Percentiles rank a stretch among this genome's conserved stretches.
These are phyloP conservation scores for Tetrahymena malaccensis DNA, from an alignment of 73 alveolate genomes.

Conservation along the genomic window DNA sequence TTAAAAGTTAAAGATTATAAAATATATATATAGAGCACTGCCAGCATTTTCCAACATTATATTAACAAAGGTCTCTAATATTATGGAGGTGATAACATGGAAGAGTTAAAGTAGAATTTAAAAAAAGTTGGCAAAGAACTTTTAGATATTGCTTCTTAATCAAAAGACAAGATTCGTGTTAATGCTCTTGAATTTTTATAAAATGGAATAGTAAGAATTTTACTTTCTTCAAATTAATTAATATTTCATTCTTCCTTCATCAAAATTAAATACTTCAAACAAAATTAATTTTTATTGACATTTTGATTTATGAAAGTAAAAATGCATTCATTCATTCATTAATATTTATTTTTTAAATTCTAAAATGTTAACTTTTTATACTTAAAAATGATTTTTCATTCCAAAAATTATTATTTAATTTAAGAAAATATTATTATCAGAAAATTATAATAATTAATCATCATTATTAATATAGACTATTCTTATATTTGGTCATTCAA, in stretches of 20 bases:
- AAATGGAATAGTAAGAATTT: slow-evolving; percentile 16
- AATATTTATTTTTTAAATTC: no score
- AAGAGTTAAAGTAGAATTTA: slow-evolving; percentile 36
- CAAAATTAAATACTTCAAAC: no score
- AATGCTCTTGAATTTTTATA: slow-evolving; percentile 31
- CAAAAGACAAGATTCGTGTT: slow-evolving; percentile 16
- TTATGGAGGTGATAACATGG: slow-evolving; percentile 28
- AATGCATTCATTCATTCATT: no score
- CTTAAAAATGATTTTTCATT: no score
- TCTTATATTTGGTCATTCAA: slow-evolving; percentile 83
- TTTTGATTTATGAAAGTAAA: no score
- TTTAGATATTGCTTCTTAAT: slow-evolving; percentile 11
- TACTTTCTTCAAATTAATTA: background rate
- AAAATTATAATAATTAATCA: background rate
- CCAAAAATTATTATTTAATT: background rate
- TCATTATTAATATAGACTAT: slow-evolving; percentile 34
- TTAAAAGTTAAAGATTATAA: slow-evolving; percentile 30
- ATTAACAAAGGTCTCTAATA: slow-evolving; percentile 45
- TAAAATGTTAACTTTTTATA: no score
- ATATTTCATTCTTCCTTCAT: no score
- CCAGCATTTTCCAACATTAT: slow-evolving; percentile 43
- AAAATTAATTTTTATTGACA: no score
- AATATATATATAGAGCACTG: slow-evolving; percentile 31
- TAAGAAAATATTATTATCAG: background rate
- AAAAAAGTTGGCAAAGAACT: slow-evolving; percentile 36